Conservation (phyloP, 2,329 filamentous ascomycete genomes). For the Colletotrichum cordylinicola region DNA sequence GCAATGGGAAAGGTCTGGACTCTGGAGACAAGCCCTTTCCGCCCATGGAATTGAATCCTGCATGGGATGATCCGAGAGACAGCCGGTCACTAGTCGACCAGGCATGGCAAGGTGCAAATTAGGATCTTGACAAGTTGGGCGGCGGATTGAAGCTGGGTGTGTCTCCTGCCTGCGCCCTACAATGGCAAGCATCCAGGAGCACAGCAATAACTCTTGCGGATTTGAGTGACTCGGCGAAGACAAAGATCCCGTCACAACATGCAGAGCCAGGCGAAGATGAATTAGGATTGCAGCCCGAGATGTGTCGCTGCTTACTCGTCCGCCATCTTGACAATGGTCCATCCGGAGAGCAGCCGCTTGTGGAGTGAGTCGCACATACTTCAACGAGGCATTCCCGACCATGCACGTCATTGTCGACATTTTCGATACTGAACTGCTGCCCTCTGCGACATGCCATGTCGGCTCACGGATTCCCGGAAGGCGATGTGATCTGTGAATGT, state of each 20-base stretch:
- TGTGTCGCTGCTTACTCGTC: neutral
- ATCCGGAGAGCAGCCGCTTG: neutral
- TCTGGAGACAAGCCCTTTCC: neutral
- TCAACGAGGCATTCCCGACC: neutral
- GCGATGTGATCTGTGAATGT: neutral
- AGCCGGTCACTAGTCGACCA: neutral
- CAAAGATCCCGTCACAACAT: neutral
- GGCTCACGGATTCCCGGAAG: neutral
- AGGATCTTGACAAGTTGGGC: neutral
- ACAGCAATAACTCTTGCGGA: neutral
- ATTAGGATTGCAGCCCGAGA: neutral
- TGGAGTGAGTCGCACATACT: neutral
- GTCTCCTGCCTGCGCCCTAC: neutral
- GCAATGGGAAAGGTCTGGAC: constrained; percentile 3
- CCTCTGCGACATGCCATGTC: neutral
- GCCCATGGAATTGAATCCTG: neutral
- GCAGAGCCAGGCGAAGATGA: neutral
- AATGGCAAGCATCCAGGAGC: neutral
- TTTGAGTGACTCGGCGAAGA: neutral
- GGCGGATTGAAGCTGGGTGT: neutral
- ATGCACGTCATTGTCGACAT: neutral
- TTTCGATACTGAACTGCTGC: neutral
- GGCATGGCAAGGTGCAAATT: neutral
- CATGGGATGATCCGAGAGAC: constrained; percentile 4
- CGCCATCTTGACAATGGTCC: neutral